These are phyloP conservation scores for Vaccinium darrowii DNA, from an alignment of 148 eudicot species.

Conservation along the genomic window DNA sequence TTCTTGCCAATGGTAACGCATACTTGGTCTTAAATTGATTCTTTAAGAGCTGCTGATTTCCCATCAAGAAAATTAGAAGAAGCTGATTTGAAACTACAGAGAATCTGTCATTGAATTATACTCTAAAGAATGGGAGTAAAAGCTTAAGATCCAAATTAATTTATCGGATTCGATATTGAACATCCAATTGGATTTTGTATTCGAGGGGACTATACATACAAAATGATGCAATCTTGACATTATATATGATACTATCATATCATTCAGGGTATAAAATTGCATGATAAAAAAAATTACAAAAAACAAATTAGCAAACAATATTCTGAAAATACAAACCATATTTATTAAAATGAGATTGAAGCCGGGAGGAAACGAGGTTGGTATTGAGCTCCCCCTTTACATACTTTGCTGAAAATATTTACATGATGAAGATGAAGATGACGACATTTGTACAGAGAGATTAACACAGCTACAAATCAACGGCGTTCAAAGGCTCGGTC, in stretches of 20 bases:
- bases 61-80: not conserved
- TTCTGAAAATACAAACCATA: not conserved
- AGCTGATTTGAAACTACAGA: not conserved
- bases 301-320: not conserved
- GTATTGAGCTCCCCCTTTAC: not conserved
- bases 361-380: not conserved
- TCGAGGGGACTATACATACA: too few relatives aligned
- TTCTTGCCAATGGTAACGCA: not conserved
- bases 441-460: not conserved
- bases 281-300: not conserved
- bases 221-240: too few relatives aligned
- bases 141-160: too few relatives aligned
- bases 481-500: slow-evolving; percentile 2
- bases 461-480: not conserved
- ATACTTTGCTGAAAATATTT: not conserved
- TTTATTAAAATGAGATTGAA: not conserved
- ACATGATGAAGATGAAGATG: not conserved
- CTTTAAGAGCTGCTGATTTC: not conserved
- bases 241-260: too few relatives aligned
- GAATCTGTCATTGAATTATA: not conserved
- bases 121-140: too few relatives aligned
- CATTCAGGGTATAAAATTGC: not conserved
- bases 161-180: too few relatives aligned
- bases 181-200: too few relatives aligned
- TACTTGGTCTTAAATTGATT: too few relatives aligned